phyloP scores from a whole-genome alignment of 805 yeast species.

The Hermanozyma aechmeae region DNA sequence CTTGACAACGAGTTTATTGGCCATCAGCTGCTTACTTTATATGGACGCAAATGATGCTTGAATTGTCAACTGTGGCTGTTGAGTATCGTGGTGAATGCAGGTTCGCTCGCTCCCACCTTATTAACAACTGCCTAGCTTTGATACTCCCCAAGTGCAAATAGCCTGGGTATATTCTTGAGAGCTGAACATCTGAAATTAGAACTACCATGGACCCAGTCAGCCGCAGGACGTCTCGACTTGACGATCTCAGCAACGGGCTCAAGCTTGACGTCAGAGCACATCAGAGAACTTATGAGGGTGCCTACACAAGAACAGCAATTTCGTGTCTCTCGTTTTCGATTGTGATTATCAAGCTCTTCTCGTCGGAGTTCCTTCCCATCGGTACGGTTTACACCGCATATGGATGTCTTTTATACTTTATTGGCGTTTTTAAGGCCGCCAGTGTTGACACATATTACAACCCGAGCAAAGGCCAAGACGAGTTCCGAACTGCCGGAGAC shows the following conservation, averaged over 20 bases:
- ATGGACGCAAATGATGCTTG: background rate
- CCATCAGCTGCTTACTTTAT: background rate
- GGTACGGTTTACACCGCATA: slow-evolving; percentile 60
- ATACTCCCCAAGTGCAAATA: too few relatives aligned
- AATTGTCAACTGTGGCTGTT: background rate
- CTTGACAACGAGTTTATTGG: slow-evolving; percentile 25
- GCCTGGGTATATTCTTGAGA: too few relatives aligned
- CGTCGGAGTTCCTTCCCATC: slow-evolving; percentile 53
- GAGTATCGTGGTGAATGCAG: too few relatives aligned
- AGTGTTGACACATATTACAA: slow-evolving; percentile 29
- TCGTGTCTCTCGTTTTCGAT: slow-evolving; percentile 60
- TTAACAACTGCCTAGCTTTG: too few relatives aligned
- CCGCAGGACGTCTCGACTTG: slow-evolving; percentile 27
- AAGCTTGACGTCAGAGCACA: slow-evolving; percentile 55
- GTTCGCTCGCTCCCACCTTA: too few relatives aligned
- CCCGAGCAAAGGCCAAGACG: slow-evolving; percentile 26
- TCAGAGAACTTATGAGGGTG: slow-evolving; percentile 80
- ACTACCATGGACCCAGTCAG: too few relatives aligned
- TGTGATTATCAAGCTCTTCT: slow-evolving; percentile 55
- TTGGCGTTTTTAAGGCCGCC: slow-evolving; percentile 28
- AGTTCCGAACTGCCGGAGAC: slow-evolving; percentile 55
- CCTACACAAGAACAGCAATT: slow-evolving; percentile 65
- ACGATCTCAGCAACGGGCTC: slow-evolving; percentile 26
- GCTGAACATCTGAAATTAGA: too few relatives aligned
- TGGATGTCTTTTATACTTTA: slow-evolving; percentile 35